Conservation (phyloP, 2,329 filamentous ascomycete species). For the Cordyceps militaris region DNA sequence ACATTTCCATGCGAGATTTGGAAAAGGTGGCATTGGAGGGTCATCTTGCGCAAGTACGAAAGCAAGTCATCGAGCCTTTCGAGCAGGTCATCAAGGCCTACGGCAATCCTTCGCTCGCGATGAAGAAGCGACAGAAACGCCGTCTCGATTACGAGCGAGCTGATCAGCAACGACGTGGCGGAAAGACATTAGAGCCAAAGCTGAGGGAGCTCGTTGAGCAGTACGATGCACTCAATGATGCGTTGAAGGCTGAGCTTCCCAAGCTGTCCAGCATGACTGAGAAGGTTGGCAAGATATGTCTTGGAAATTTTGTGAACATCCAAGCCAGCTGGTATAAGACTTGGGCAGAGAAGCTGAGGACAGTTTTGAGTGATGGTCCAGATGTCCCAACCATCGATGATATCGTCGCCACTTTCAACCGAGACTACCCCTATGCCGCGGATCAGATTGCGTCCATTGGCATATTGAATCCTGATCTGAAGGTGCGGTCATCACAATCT, state of each 20-base stretch:
- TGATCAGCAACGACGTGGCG: slow-evolving; percentile 67
- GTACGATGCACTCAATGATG: slow-evolving; percentile 86
- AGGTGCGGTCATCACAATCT: slow-evolving; percentile 50
- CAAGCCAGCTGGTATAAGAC: slow-evolving; percentile 77
- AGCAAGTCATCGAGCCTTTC: slow-evolving; percentile 79
- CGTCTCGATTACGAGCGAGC: slow-evolving; percentile 81
- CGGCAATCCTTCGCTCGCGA: slow-evolving; percentile 75
- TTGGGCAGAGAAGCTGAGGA: slow-evolving; percentile 76
- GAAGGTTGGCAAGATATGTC: slow-evolving; percentile 73
- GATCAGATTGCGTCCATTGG: slow-evolving; percentile 63
- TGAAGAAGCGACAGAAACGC: slow-evolving; percentile 93
- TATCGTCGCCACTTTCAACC: slow-evolving; percentile 69
- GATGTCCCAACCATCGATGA: slow-evolving; percentile 62
- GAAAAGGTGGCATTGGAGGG: slow-evolving; percentile 76
- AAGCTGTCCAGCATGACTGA: slow-evolving; percentile 75
- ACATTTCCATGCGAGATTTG: slow-evolving; percentile 78
- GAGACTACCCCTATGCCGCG: slow-evolving; percentile 71
- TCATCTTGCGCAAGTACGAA: slow-evolving; percentile 67
- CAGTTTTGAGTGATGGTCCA: slow-evolving; percentile 58
- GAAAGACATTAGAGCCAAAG: slow-evolving; percentile 83
- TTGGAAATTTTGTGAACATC: slow-evolving; percentile 76
- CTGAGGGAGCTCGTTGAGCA: slow-evolving; percentile 77
- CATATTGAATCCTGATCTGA: slow-evolving; percentile 69
- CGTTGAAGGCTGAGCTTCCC: slow-evolving; percentile 86
- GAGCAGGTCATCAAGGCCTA: slow-evolving; percentile 72